Evolutionary conservation across 257 asterid species (phyloP).

Genomic region (Solanum appendiculatum): DNA sequence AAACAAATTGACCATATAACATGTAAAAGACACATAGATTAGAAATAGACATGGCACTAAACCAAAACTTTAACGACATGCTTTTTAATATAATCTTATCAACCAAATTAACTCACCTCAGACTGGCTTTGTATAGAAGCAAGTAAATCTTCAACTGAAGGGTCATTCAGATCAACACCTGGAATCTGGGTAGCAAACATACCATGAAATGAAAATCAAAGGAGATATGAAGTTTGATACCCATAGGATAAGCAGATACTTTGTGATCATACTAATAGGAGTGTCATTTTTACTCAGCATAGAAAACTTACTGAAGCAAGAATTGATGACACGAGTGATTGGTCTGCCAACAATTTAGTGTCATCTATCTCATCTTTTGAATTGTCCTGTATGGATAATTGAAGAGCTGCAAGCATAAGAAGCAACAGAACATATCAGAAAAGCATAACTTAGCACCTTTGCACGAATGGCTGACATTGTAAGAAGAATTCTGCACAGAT

Average conservation of each 20-base stretch:
- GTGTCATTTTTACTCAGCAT: not conserved
- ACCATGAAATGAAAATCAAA: not conserved
- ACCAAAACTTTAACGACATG: not conserved
- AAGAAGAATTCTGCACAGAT: not conserved
- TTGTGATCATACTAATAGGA: not conserved
- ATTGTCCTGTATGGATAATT: slow-evolving; percentile 68
- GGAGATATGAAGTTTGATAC: not conserved
- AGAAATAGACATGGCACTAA: not conserved
- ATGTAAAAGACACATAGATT: not conserved
- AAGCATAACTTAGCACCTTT: not conserved
- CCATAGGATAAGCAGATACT: not conserved
- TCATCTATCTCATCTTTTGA: slow-evolving; percentile 50
- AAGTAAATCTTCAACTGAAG: not conserved
- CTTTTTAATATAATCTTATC: not conserved
- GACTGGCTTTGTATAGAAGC: slow-evolving; percentile 1
- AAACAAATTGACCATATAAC: not conserved
- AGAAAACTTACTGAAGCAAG: slow-evolving; percentile 60
- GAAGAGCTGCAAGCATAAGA: slow-evolving; percentile 56
- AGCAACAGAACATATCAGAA: not conserved
- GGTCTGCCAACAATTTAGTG: slow-evolving; percentile 63
- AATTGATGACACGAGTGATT: slow-evolving; percentile 57
- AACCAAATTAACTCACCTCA: not conserved
- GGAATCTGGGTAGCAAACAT: not conserved
- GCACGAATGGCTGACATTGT: not conserved
- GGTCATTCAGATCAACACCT: slow-evolving; percentile 2